phyloP scores from a whole-genome alignment of 345 rosid genomes.

The Syzygium aromaticum region DNA sequence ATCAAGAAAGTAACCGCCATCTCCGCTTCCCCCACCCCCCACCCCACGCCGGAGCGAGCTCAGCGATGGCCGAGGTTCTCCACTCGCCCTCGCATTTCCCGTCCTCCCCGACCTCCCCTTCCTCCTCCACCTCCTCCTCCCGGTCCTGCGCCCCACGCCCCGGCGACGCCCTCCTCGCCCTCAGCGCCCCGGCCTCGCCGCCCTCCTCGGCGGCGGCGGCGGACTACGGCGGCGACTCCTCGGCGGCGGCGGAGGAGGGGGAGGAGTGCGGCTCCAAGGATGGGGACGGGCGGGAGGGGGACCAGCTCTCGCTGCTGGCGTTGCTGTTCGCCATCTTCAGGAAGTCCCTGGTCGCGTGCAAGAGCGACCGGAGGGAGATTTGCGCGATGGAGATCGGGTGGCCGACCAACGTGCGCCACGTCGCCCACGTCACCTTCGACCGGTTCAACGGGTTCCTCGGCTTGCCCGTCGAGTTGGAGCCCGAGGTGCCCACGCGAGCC shows the following conservation, averaged over 20 bases:
- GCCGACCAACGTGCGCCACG: constrained; percentile 80
- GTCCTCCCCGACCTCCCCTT: constrained; percentile 21
- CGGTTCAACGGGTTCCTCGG: constrained; percentile 91
- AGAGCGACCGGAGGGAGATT: constrained; percentile 44
- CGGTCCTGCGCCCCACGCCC: constrained; percentile 20
- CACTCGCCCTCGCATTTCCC: constrained; percentile 47
- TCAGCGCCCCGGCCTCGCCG: neutral
- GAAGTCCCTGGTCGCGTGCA: constrained; percentile 67
- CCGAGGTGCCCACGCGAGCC: constrained; percentile 70
- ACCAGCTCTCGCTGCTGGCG: constrained; percentile 61
- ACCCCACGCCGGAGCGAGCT: constrained; percentile 6
- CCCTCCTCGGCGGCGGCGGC: constrained; percentile 3
- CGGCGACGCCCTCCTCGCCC: neutral
- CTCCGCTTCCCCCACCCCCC: constrained; percentile 13
- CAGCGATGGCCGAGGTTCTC: constrained; percentile 73
- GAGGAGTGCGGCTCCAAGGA: neutral
- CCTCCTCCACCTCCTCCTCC: constrained; percentile 20
- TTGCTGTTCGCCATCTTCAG: constrained; percentile 59
- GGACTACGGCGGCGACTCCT: constrained; percentile 15
- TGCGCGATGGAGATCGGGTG: constrained; percentile 77
- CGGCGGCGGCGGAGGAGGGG: constrained; percentile 5
- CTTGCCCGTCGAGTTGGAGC: constrained; percentile 86
- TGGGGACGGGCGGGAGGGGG: constrained; percentile 12
- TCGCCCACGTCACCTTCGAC: constrained; percentile 91
- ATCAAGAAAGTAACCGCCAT: neutral